A percentile compares a stretch with the other conserved stretches of the same genome.
These are phyloP conservation scores for Schoenoplectus tabernaemontani DNA, from an alignment of 202 grass and related monocot species.

Conservation along the genomic window DNA sequence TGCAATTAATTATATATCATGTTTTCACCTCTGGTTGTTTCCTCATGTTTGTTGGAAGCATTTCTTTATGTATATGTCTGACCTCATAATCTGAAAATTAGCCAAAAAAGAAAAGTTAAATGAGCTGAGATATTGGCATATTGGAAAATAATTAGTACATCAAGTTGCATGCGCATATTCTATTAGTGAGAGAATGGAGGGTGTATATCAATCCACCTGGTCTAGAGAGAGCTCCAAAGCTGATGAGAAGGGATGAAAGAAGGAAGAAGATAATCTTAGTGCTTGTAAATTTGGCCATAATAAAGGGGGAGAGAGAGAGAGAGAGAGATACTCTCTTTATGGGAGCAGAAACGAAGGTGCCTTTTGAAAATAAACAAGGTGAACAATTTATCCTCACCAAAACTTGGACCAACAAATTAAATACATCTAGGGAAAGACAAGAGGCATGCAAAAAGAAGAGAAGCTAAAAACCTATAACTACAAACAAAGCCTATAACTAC, in stretches of 20 bases:
- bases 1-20: no score
- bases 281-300: constrained; percentile 22
- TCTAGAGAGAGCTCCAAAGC: constrained; percentile 32
- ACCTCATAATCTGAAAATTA: constrained; percentile 38
- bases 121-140: no score
- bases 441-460: neutral
- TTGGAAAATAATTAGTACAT: no score
- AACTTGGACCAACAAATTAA: constrained; percentile 34
- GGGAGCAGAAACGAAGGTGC: constrained; percentile 32
- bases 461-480: no score
- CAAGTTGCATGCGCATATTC: no score
- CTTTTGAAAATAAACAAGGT: constrained; percentile 42
- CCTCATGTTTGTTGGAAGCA: constrained; percentile 21
- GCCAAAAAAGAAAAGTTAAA: no score
- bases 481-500: neutral
- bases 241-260: constrained; percentile 42
- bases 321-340: constrained; percentile 31
- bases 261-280: constrained; percentile 48
- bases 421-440: neutral
- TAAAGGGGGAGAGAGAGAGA: constrained; percentile 27
- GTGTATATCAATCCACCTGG: constrained; percentile 27
- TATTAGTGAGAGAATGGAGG: constrained; percentile 24
- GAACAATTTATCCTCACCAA: no score
- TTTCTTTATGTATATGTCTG: constrained; percentile 27
- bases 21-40: constrained; percentile 36